Evolutionary conservation across 208 protist genomes (phyloP).

Genomic region (Plasmodiophora brassicae): DNA sequence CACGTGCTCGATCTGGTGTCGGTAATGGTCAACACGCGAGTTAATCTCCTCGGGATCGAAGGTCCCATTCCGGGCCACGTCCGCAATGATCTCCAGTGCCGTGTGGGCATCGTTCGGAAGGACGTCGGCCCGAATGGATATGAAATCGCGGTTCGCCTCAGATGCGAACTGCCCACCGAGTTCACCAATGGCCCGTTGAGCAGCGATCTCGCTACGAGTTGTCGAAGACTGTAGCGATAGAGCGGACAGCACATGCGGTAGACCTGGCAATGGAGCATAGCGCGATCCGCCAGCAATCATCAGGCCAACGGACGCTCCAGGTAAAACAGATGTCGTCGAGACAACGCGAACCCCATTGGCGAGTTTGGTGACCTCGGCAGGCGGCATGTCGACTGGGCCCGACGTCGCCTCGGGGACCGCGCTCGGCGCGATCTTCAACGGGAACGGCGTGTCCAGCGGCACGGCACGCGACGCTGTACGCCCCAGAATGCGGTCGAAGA

Average conservation of each 20-base stretch:
- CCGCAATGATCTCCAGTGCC: neutral
- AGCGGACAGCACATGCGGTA: neutral
- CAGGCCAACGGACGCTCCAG: neutral
- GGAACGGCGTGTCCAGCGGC: neutral
- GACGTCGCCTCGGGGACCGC: neutral
- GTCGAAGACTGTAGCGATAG: neutral
- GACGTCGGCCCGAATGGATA: neutral
- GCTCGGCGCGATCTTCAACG: neutral
- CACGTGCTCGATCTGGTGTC: neutral
- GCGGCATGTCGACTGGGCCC: neutral
- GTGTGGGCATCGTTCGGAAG: neutral
- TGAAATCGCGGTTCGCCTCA: neutral
- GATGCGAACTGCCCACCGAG: constrained; percentile 27
- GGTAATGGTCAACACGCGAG: neutral
- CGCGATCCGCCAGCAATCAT: neutral
- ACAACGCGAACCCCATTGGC: constrained; percentile 1
- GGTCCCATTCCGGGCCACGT: neutral
- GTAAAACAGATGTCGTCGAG: neutral
- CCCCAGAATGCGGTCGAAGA: too few species aligned
- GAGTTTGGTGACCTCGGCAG: neutral
- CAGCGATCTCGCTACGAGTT: neutral
- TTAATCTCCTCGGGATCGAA: neutral
- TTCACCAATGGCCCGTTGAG: neutral
- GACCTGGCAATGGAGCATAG: neutral
- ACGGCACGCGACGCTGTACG: too few species aligned